Percentiles rank a stretch among this genome's conserved stretches.
Evolutionary conservation across 2,329 filamentous ascomycete species (phyloP).

Genomic region (Stagonosporopsis vannaccii): DNA sequence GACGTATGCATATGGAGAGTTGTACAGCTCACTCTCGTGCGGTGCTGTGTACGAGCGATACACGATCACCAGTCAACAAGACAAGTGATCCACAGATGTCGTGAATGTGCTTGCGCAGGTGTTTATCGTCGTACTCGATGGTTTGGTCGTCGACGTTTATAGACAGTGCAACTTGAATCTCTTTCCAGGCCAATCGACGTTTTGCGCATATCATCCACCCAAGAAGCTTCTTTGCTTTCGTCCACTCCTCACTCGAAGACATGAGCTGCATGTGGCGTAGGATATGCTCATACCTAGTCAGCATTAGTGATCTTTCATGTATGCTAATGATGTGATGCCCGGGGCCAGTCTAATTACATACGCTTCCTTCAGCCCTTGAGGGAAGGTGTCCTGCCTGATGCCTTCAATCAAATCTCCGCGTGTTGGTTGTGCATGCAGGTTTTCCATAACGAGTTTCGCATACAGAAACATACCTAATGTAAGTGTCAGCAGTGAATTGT

Average conservation of each 20-base stretch:
- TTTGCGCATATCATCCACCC: constrained; percentile 41
- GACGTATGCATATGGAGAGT: background rate
- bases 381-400: constrained; percentile 24
- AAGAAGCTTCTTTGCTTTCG: constrained; percentile 27
- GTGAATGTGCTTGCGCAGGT: constrained; percentile 31
- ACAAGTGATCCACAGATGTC: constrained; percentile 36
- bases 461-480: constrained; percentile 38
- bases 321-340: background rate
- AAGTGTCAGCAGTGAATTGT: background rate
- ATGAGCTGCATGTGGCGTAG: constrained; percentile 28
- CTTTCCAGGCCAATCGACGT: constrained; percentile 34
- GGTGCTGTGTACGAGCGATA: constrained; percentile 34
- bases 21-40: constrained; percentile 26
- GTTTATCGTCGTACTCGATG: constrained; percentile 30
- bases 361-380: constrained; percentile 30
- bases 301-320: background rate
- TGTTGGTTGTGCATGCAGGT: constrained; percentile 25
- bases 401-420: constrained; percentile 23
- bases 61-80: constrained; percentile 17
- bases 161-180: constrained; percentile 38
- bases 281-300: constrained; percentile 34
- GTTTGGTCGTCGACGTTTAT: constrained; percentile 26
- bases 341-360: constrained; percentile 13
- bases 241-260: constrained; percentile 20
- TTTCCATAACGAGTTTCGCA: constrained; percentile 35